Evolutionary conservation across 106 monocot species (phyloP).

Genomic region (Allium cepa): DNA sequence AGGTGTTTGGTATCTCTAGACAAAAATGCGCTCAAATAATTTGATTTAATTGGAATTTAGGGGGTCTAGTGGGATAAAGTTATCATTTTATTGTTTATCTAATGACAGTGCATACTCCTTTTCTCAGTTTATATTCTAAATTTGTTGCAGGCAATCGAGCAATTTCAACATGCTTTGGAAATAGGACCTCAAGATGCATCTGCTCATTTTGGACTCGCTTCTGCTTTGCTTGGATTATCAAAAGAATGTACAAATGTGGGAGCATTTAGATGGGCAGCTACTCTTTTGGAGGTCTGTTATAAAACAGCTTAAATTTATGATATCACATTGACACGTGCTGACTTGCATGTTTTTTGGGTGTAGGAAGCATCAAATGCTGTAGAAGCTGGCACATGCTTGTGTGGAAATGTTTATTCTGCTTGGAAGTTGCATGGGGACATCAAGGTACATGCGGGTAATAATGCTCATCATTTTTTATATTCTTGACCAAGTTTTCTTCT

Average conservation of each 20-base stretch:
- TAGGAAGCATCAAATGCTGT: constrained; percentile 76
- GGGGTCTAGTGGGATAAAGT: no score
- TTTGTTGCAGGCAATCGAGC: constrained; percentile 62
- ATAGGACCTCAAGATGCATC: constrained; percentile 59
- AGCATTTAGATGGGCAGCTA: constrained; percentile 76
- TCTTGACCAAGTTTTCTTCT: no score
- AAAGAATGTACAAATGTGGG: constrained; percentile 71
- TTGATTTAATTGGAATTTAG: no score
- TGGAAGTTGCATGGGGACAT: constrained; percentile 98
- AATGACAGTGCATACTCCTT: no score
- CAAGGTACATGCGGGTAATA: constrained; percentile 46
- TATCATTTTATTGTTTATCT: no score
- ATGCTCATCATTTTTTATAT: constrained; percentile 10
- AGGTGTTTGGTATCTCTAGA: no score
- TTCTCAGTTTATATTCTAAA: background rate
- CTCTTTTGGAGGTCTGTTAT: constrained; percentile 53
- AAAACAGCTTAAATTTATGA: constrained; percentile 8
- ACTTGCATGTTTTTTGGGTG: constrained; percentile 11
- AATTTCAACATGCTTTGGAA: constrained; percentile 57
- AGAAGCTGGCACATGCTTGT: constrained; percentile 34
- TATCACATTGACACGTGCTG: constrained; percentile 1
- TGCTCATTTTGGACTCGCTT: constrained; percentile 87
- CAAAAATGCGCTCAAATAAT: no score
- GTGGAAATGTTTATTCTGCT: constrained; percentile 54
- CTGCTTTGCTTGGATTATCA: constrained; percentile 68